Conservation (phyloP, 2,329 filamentous ascomycete genomes). For the Fusarium sp. region DNA sequence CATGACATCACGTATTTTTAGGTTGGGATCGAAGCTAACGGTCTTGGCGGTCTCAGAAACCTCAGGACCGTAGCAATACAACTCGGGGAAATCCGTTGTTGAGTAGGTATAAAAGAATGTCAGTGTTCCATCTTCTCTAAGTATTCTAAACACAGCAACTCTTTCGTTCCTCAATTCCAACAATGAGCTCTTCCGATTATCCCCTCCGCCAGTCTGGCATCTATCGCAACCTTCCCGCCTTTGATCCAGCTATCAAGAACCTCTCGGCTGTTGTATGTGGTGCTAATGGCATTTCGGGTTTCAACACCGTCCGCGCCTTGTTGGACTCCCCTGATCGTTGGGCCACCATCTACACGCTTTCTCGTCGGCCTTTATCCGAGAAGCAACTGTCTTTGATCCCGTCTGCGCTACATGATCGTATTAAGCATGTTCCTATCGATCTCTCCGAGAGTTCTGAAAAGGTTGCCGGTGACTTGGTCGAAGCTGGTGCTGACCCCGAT, state of each 20-base stretch:
- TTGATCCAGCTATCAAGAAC: not conserved
- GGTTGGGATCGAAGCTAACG: not conserved
- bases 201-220: not conserved
- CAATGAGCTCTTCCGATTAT: not conserved
- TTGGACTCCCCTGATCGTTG: conserved; percentile 3
- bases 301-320: not conserved
- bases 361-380: not conserved
- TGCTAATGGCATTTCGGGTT: not conserved
- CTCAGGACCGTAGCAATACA: not conserved
- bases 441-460: not conserved
- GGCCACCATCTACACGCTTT: not conserved
- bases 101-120: not conserved
- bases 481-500: not conserved
- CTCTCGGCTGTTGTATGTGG: conserved; percentile 6
- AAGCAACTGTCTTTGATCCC: not conserved
- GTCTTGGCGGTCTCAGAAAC: not conserved
- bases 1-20: not conserved
- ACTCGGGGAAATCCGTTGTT: not conserved
- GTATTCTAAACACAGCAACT: not conserved
- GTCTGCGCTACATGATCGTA: not conserved
- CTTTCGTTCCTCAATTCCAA: not conserved
- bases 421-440: not conserved
- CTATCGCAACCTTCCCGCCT: conserved; percentile 9
- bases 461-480: not conserved
- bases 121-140: not conserved